phyloP scores from a whole-genome alignment of 805 yeast species.

The Barnettozyma sucrosica region DNA sequence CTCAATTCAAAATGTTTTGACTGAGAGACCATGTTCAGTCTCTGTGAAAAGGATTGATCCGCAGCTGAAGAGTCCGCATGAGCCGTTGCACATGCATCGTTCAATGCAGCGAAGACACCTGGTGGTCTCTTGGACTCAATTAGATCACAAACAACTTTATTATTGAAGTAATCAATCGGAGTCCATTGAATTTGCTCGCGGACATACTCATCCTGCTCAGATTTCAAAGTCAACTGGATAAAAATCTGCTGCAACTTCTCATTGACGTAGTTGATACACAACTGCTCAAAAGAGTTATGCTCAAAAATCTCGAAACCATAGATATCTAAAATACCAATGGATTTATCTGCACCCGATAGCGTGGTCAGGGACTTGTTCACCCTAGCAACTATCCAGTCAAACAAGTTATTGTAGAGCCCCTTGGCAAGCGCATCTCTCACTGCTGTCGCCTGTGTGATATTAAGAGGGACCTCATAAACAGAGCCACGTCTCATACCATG shows the following conservation, averaged over 20 bases:
- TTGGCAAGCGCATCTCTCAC: slow-evolving; percentile 94
- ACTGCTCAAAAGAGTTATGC: slow-evolving; percentile 90
- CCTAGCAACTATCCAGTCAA: slow-evolving; percentile 94
- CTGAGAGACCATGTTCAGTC: slow-evolving; percentile 74
- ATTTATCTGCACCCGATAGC: slow-evolving; percentile 47
- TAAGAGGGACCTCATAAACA: slow-evolving; percentile 89
- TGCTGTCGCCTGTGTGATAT: slow-evolving; percentile 87
- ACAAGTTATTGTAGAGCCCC: slow-evolving; percentile 85
- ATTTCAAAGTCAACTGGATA: slow-evolving; percentile 89
- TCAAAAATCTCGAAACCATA: slow-evolving; percentile 96
- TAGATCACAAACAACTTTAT: slow-evolving; percentile 92
- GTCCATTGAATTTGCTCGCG: slow-evolving; percentile 96
- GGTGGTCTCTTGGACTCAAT: slow-evolving; percentile 94
- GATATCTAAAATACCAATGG: slow-evolving; percentile 91
- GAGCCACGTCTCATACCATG: slow-evolving; percentile 91
- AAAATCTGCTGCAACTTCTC: slow-evolving; percentile 96
- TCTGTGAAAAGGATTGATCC: slow-evolving; percentile 91
- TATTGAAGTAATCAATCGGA: slow-evolving; percentile 93
- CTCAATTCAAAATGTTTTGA: slow-evolving; percentile 89
- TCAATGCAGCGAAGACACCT: slow-evolving; percentile 91
- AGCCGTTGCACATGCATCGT: slow-evolving; percentile 96
- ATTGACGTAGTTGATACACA: slow-evolving; percentile 92
- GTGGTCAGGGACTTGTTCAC: slow-evolving; percentile 74
- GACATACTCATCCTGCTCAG: slow-evolving; percentile 96
- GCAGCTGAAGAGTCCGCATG: slow-evolving; percentile 97